A percentile compares a stretch with the other conserved stretches of the same genome.
phyloP scores from a whole-genome alignment of 257 asterid genomes.

The Nicotiana noctiflora region DNA sequence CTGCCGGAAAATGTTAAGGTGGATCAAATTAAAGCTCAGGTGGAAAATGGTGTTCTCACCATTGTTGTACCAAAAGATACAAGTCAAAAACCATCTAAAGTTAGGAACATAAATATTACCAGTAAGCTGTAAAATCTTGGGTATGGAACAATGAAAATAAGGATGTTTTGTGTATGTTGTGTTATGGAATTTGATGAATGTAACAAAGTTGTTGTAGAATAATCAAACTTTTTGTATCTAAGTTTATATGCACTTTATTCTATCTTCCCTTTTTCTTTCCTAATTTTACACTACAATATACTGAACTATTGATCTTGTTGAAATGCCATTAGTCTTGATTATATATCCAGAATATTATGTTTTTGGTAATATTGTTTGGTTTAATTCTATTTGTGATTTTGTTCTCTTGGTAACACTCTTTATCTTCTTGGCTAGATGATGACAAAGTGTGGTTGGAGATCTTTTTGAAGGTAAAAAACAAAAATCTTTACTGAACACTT shows the following conservation, averaged over 20 bases:
- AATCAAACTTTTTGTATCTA: no score
- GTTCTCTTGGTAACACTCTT: neutral
- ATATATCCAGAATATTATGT: no score
- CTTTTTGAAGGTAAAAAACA: no score
- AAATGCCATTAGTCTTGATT: neutral
- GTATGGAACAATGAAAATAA: neutral
- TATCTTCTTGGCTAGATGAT: neutral
- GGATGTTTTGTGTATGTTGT: neutral
- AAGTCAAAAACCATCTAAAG: conserved; percentile 45
- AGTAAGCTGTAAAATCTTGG: conserved; percentile 45
- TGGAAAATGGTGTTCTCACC: conserved; percentile 74
- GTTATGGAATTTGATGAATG: neutral
- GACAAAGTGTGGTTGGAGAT: no score
- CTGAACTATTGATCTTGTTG: neutral
- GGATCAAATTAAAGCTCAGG: conserved; percentile 72
- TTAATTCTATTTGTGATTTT: neutral
- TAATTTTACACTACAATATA: no score
- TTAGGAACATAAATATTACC: conserved; percentile 49
- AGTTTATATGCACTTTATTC: no score
- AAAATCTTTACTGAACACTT: no score
- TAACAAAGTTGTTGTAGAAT: neutral
- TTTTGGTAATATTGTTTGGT: neutral
- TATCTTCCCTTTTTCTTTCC: no score
- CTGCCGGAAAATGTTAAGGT: conserved; percentile 68
- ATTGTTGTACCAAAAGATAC: conserved; percentile 70